phyloP scores from a whole-genome alignment of 129 eudicot genomes.

The Escallonia herrerae region DNA sequence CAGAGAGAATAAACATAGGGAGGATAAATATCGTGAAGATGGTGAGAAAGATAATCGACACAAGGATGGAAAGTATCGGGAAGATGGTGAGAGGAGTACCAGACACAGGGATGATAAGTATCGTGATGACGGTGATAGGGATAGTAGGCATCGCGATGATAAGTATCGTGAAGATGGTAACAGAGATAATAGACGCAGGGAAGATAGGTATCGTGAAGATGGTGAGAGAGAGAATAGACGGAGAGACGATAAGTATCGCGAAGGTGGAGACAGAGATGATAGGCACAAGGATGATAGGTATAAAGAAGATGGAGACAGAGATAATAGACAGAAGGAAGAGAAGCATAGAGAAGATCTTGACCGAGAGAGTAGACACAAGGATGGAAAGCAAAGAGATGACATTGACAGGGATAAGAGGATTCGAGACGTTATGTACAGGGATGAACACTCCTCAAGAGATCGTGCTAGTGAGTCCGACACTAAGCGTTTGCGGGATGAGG shows the following conservation, averaged over 20 bases:
- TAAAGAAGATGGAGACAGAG: conserved; percentile 29
- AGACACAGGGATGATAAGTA: conserved; percentile 49
- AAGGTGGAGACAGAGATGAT: conserved; percentile 36
- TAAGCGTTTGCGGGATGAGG: conserved; percentile 71
- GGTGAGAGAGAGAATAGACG: conserved; percentile 35
- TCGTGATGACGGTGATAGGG: conserved; percentile 41
- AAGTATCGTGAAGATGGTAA: conserved; percentile 18
- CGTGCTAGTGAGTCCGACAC: conserved; percentile 48
- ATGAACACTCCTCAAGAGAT: conserved; percentile 39
- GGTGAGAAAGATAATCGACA: conserved; percentile 38
- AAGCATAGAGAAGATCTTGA: conserved; percentile 49
- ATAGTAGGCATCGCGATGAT: conserved; percentile 14
- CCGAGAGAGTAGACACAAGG: conserved; percentile 37
- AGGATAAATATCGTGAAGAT: conserved; percentile 36
- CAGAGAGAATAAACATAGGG: conserved; percentile 26
- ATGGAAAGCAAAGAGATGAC: conserved; percentile 36
- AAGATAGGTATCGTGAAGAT: conserved; percentile 30
- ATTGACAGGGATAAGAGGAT: conserved; percentile 40
- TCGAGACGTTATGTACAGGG: conserved; percentile 46
- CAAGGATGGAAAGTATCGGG: conserved; percentile 50
- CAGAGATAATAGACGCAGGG: conserved; percentile 23
- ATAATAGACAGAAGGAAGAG: conserved; percentile 29
- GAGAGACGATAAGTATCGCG: conserved; percentile 40
- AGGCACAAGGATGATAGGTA: conserved; percentile 38
- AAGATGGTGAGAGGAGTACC: conserved; percentile 41